A percentile compares a stretch with the other conserved stretches of the same genome.
Conservation (phyloP, 768 basidiomycete species). For the Leccinum boreale region DNA sequence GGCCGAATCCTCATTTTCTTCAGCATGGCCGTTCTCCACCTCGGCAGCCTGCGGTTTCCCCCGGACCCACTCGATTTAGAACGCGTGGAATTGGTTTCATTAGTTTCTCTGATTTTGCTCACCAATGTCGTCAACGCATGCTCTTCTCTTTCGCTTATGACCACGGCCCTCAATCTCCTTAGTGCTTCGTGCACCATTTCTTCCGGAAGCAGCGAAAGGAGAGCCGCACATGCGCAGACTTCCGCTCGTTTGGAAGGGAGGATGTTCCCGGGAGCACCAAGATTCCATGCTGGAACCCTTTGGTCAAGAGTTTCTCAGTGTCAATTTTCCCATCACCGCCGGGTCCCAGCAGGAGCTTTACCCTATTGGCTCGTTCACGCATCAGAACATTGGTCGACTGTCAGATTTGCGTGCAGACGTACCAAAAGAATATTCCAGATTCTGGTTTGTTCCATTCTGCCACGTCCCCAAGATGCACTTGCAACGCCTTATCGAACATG, state of each 20-base stretch:
- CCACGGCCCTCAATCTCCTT: slow-evolving; percentile 44
- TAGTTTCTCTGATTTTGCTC: too few species aligned
- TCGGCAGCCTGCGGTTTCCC: too few species aligned
- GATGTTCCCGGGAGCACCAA: slow-evolving; percentile 76
- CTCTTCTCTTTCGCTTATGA: slow-evolving; percentile 17
- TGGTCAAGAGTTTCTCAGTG: slow-evolving; percentile 60
- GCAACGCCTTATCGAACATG: slow-evolving; percentile 67
- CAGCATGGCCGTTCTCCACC: too few species aligned
- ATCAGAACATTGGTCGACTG: too few species aligned
- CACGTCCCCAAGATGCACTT: slow-evolving; percentile 65
- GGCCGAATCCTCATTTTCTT: too few species aligned
- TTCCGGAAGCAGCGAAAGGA: slow-evolving; percentile 59
- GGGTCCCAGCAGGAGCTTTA: slow-evolving; percentile 49
- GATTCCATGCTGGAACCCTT: slow-evolving; percentile 73
- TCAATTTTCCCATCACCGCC: slow-evolving; percentile 42
- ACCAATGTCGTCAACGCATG: not conserved
- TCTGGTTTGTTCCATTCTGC: slow-evolving; percentile 62
- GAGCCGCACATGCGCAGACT: slow-evolving; percentile 68
- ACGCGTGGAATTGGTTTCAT: too few species aligned
- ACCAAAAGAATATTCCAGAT: not conserved
- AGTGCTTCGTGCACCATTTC: slow-evolving; percentile 69
- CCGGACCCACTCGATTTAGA: too few species aligned
- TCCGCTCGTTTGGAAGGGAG: slow-evolving; percentile 64
- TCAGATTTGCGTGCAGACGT: too few species aligned
- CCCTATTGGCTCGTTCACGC: slow-evolving; percentile 32